Evolutionary conservation across 441 rosid species (phyloP), one percentile per base, ranked within the genome.

Genomic region (Gossypium davidsonii): DNA sequence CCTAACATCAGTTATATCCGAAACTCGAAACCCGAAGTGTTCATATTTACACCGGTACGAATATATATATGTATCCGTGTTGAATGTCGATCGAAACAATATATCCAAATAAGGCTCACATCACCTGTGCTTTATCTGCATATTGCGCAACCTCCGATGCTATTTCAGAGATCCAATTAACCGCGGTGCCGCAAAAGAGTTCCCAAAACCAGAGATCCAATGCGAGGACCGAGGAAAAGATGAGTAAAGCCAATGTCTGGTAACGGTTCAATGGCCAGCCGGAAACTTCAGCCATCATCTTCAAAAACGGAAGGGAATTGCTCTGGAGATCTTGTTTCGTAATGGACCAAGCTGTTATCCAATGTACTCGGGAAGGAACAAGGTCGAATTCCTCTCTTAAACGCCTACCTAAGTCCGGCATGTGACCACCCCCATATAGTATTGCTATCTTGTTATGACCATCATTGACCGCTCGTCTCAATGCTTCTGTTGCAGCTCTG

Each of bases 301-400:
- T 86, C 60, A 92, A 85, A 48, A 90, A 80, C 0, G 97, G 98
- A 17, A 86, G 73, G 34, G 93, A 80, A 77, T 51, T 84, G 73
- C 79, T 78, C 44, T 83, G 77, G 11, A 84, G 31, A 63, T 83
- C 82, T 18, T 86, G 88, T 73, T 87, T 85, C 72, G 49, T 4
- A 9, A 95, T 95, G 15, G 95, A 89, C 99, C 99, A 95, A 25
- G 99, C 98, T 15, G 91, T 92, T 74, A 91, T 64, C 99, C 98
- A 95, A 75, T 81, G 92, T 52, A 91, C 96, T 55, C 28, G 78
- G 0, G 84, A 83, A 7, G 97, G 97, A 69, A 85, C 61, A 42
- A 94, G 85, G 61, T 88, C 88, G 1, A 90, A 88, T 66, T 94
- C 98, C 65, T 91, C 93, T 71, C 85, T 65, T 46, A 94, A 74